A percentile compares a stretch with the other conserved stretches of the same genome.
phyloP scores from a whole-genome alignment of 495 filamentous ascomycete genomes.

The Cercophora scortea region DNA sequence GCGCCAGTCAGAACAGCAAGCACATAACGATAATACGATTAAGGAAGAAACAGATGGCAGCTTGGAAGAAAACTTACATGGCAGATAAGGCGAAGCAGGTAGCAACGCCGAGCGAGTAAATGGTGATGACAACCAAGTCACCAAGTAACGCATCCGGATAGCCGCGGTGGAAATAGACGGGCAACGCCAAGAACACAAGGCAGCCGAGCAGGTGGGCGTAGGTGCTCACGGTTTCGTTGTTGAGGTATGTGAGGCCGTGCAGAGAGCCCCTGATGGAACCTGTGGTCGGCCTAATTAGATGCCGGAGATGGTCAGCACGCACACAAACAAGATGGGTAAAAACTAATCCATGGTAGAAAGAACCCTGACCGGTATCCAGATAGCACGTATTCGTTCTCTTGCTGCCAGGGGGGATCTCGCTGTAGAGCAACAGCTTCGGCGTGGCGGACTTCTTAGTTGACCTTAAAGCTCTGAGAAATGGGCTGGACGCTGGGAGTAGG shows the following conservation, averaged over 20 bases:
- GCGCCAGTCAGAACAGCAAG: too few relatives aligned
- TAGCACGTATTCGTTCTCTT: background rate
- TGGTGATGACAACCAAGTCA: background rate
- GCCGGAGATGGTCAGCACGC: background rate
- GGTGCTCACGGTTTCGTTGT: constrained; percentile 8
- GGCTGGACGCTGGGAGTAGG: too few relatives aligned
- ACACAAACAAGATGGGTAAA: background rate
- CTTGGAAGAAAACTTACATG: background rate
- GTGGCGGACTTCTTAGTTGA: too few relatives aligned
- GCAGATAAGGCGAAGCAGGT: constrained; percentile 1
- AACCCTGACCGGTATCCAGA: background rate
- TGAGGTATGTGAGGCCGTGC: background rate
- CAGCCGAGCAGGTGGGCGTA: constrained; percentile 1
- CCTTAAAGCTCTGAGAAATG: too few relatives aligned
- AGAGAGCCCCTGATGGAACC: background rate
- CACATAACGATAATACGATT: background rate
- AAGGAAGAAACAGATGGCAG: background rate
- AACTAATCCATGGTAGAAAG: background rate
- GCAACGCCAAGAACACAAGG: background rate
- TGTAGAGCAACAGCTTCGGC: too few relatives aligned
- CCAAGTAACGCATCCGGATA: background rate
- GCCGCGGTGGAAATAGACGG: background rate
- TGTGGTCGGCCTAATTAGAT: background rate
- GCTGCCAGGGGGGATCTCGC: background rate
- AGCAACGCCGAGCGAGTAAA: background rate